Conservation (phyloP, 371 early-diverging fungal species). For the Apophysomyces variabilis region DNA sequence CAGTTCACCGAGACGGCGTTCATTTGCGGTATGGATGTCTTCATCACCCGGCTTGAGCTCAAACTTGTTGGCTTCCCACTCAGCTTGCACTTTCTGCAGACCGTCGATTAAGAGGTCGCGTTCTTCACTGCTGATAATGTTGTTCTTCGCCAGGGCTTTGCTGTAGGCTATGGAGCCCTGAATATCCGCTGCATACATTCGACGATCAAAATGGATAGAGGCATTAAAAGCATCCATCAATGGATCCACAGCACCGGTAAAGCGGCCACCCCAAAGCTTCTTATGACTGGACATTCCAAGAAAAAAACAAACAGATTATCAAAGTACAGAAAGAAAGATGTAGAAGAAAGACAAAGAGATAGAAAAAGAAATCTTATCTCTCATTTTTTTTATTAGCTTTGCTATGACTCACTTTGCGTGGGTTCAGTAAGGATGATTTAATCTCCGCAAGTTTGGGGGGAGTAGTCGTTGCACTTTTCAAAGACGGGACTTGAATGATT, state of each 20-base stretch:
- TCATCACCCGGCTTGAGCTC: constrained; percentile 84
- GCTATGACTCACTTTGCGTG: constrained; percentile 20
- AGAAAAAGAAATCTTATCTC: background rate
- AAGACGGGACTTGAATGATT: background rate
- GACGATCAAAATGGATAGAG: constrained; percentile 91
- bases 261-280: constrained; percentile 88
- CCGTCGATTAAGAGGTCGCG: constrained; percentile 74
- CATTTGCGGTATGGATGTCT: constrained; percentile 98
- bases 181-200: constrained; percentile 90
- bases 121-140: constrained; percentile 81
- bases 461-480: background rate
- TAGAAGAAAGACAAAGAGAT: constrained; percentile 4
- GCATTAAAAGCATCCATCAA: constrained; percentile 96
- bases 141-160: constrained; percentile 75
- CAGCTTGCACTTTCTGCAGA: constrained; percentile 73
- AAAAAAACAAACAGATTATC: too few species aligned
- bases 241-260: constrained; percentile 91
- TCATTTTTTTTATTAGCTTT: constrained; percentile 9
- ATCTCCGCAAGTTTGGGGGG: background rate
- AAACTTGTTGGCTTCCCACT: constrained; percentile 86
- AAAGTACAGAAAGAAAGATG: background rate
- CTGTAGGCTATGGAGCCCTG: constrained; percentile 92
- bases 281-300: constrained; percentile 29
- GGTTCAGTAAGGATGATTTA: background rate
- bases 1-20: constrained; percentile 92